Base-by-base conservation (phyloP, 2,329 filamentous ascomycete genomes). In the Stagonosporopsis cucurbitacearum region DNA sequence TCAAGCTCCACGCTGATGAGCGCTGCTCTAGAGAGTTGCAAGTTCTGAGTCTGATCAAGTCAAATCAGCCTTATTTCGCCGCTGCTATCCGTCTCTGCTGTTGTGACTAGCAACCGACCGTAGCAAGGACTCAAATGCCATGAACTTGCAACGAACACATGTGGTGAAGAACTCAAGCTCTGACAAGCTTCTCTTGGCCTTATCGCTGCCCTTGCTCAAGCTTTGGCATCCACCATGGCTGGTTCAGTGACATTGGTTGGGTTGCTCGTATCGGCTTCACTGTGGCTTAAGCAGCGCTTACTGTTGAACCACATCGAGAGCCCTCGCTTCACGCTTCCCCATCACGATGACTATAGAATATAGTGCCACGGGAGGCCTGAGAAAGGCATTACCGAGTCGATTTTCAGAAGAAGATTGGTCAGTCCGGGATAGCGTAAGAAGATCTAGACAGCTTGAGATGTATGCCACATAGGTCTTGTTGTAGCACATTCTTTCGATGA, bases 181-280 rank as follows among this genome's bases (percentile, higher is more conserved):
- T 26, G 36, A 46, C 52, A 55, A 55, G 52, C 52, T 33, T 50
- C 33, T 22, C 28, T 46, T 46, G 15, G 23, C 35, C 42, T 23
- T 3, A 6, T 3, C 12, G 17, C 15, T 22, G 15, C 13, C 30
- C 19, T 11, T 43, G 23, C 25, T 8, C 37, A 13, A 19, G 30
- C 23, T 11, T 8, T 19, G 12, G 43, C 8, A 15, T 4, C 19
- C 25, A 22, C 7, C 7, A 15, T 28, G 26, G 35, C 6, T 33
- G 12, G 4, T 17, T 37, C 30, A 15, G 32, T 26, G 30, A 26
- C 33, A 32, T 37, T 32, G 33, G 15, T 20, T 36, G 37, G 19
- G 25, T 22, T 32, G 30, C 17, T 25, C 7, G 36, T 26, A 25
- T 41, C 15, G 4, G 8, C 12, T 23, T 19, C 28, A 25, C n/a